phyloP scores from a whole-genome alignment of 2,329 filamentous ascomycete genomes.

The Capronia coronata region DNA sequence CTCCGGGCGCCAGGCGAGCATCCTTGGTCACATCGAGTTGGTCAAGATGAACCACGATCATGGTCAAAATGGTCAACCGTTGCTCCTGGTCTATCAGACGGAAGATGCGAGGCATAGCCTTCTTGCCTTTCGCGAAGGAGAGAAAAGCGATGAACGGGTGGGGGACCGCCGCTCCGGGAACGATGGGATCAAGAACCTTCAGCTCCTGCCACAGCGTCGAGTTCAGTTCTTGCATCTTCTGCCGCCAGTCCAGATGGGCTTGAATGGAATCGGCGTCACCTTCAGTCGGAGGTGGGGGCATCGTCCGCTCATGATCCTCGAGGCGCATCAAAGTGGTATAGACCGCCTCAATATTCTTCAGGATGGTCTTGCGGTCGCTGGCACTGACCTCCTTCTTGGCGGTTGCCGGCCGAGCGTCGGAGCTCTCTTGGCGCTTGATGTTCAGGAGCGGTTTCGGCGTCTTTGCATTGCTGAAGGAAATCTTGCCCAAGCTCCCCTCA shows the following conservation, averaged over 20 bases:
- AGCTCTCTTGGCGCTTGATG: conserved; percentile 77
- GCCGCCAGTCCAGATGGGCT: conserved; percentile 72
- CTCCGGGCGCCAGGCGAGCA: conserved; percentile 66
- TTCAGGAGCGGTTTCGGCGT: conserved; percentile 91
- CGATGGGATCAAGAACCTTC: conserved; percentile 90
- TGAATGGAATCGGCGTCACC: conserved; percentile 62
- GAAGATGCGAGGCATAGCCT: conserved; percentile 90
- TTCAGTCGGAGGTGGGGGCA: conserved; percentile 60
- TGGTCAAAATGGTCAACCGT: conserved; percentile 84
- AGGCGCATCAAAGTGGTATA: conserved; percentile 86
- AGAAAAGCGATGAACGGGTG: conserved; percentile 97
- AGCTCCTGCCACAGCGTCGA: conserved; percentile 75
- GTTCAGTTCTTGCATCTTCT: conserved; percentile 64
- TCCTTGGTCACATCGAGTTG: conserved; percentile 81
- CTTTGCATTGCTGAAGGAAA: conserved; percentile 98
- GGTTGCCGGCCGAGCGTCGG: conserved; percentile 45
- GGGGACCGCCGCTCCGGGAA: conserved; percentile 57
- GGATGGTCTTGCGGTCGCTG: conserved; percentile 71
- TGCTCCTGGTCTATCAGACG: conserved; percentile 87
- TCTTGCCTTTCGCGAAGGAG: conserved; percentile 92
- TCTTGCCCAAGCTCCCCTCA: conserved; percentile 92
- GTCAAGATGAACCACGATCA: conserved; percentile 91
- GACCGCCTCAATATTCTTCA: conserved; percentile 81
- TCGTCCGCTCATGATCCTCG: conserved; percentile 81
- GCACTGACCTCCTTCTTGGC: conserved; percentile 48